These are phyloP conservation scores for Themeda triandra DNA, from an alignment of 176 grass and related monocot genomes.

Conservation along the genomic window DNA sequence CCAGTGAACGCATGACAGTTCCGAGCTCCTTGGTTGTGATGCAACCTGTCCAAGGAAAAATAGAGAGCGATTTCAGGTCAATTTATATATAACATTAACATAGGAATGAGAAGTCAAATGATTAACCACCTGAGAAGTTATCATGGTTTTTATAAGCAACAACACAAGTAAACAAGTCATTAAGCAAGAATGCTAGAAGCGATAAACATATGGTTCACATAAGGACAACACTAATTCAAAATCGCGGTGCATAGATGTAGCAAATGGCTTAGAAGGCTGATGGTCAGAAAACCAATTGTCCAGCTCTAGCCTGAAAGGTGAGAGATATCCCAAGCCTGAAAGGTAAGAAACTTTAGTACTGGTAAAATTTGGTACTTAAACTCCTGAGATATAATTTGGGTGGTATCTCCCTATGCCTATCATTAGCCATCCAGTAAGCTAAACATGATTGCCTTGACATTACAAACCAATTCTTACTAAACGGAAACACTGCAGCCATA, in stretches of 20 bases:
- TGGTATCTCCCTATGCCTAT: neutral
- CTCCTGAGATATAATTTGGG: neutral
- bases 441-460: neutral
- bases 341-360: neutral
- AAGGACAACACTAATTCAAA: neutral
- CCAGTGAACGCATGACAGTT: constrained; percentile 88
- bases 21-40: constrained; percentile 97
- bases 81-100: neutral
- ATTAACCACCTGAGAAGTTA: neutral
- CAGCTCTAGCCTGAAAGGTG: neutral
- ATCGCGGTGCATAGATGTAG: neutral
- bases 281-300: neutral
- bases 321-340: neutral
- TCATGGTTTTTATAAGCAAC: neutral
- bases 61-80: neutral
- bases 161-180: neutral
- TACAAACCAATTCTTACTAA: neutral
- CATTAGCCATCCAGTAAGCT: neutral
- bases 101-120: neutral
- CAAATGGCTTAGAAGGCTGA: neutral
- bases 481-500: neutral
- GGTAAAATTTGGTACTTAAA: neutral
- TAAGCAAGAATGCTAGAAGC: neutral
- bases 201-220: neutral
- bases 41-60: constrained; percentile 49